Conservation (phyloP, 1,284 basidiomycete species). For the Tilletia horrida region DNA sequence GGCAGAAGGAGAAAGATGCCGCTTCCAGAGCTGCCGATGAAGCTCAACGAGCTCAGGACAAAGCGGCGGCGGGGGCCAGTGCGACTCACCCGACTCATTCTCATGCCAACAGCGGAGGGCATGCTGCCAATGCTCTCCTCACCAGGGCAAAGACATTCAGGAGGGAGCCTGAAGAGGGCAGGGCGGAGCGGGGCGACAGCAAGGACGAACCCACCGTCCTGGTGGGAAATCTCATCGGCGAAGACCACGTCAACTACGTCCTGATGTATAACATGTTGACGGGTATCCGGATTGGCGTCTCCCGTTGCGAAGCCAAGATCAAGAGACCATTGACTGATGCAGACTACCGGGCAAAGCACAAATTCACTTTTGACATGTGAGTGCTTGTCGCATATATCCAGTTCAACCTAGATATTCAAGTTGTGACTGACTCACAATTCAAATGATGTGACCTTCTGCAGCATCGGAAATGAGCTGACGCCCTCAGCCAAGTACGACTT, state of each 20-base stretch:
- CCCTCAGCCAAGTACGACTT: constrained; percentile 94
- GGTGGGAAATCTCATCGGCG: constrained; percentile 91
- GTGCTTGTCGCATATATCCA: constrained; percentile 51
- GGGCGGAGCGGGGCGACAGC: not conserved
- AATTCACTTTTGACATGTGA: constrained; percentile 91
- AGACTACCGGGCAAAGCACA: constrained; percentile 85
- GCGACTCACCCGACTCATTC: constrained; percentile 27
- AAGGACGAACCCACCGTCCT: constrained; percentile 60
- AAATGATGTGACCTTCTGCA: constrained; percentile 53
- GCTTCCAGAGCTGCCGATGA: constrained; percentile 1
- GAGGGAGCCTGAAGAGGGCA: constrained; percentile 26
- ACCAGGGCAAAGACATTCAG: constrained; percentile 7
- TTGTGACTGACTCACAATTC: not conserved
- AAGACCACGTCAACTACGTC: constrained; percentile 96
- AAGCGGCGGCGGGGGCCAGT: constrained; percentile 22
- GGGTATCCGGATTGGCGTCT: constrained; percentile 88
- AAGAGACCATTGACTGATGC: constrained; percentile 76
- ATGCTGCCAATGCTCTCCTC: not conserved
- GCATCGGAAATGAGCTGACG: constrained; percentile 87
- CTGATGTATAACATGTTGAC: constrained; percentile 99
- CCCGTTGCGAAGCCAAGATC: constrained; percentile 91
- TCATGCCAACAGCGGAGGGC: not conserved
- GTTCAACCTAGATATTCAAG: not conserved
- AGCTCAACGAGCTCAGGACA: not conserved
- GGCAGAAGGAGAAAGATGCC: constrained; percentile 40